Base-by-base conservation (phyloP, 257 asterid genomes). In the Parsonsia alboflavescens region DNA sequence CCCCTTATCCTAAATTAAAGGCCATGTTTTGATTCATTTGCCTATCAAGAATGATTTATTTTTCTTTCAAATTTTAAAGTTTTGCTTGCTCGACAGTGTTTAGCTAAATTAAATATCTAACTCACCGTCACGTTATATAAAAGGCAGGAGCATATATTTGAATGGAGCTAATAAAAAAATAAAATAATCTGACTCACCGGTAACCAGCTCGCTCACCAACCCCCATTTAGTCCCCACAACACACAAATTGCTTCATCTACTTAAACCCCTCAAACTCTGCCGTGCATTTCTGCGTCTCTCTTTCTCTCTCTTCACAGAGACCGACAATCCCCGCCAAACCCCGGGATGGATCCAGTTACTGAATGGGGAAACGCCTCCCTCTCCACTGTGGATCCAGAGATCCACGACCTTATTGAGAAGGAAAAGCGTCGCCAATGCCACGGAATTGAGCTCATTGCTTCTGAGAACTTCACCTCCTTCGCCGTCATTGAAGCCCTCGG, bases 401-500 rank as follows among this genome's bases (percentile, higher is more conserved):
- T 85, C 78, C 68, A 80, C 73, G 89, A 85, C 59, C 85, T 85
- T 1, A 85, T 85, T 8, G 89, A 85, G 57, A 80, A 82, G 48
- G 88, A 85, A 52, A 85, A 82, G 54, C 86, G 82, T 30, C 85
- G 88, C 6, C 88, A 85, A 76, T 78, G 87, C 75, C 76, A 80
- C 19, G 89, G 89, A 7, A 85, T 85, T 77, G 89, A 85, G 58
- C 85, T 85, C 4, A 85, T 85, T 42, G 88, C 88, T 56, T 84
- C 88, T n/a, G 88, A 84, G 46, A 84, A 84, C 22, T 84, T 84
- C 88, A 84, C 88, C 7, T 84, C 88, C 75, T 84, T 84, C 30
- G 88, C 88, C 48, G 88, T 84, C 15, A 84, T 81, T 19, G 85
- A 84, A 63, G 88, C 88, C 54, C 82, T 84, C 8, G 88, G 88